phyloP scores from a whole-genome alignment of 192 early-diverging fungal species.

The Rhizoclosmatium globosum region DNA sequence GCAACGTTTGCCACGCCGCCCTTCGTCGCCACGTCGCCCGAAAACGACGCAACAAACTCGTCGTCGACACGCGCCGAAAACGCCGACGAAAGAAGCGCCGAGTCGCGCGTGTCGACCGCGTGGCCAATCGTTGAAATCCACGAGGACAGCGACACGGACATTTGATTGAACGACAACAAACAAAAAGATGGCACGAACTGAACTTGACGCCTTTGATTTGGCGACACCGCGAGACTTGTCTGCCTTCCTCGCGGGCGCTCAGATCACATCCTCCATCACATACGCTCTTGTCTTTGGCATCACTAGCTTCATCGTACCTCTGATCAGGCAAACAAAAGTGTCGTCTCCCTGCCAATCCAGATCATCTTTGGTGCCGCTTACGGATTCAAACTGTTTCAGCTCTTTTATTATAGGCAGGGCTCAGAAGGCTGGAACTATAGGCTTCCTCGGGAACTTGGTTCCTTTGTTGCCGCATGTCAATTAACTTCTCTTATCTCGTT shows the following conservation, averaged over 20 bases:
- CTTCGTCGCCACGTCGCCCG: background rate
- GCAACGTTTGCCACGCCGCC: background rate
- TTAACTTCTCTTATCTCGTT: background rate
- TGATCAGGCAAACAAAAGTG: background rate
- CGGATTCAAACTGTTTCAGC: background rate
- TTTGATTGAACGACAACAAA: background rate
- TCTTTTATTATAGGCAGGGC: background rate
- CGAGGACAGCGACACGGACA: background rate
- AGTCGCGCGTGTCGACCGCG: background rate
- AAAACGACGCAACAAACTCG: background rate
- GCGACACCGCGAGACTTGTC: background rate
- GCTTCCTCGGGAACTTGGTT: background rate
- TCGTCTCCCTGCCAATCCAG: background rate
- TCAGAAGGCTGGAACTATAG: background rate
- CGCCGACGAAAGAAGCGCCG: background rate
- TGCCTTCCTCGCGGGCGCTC: conserved; percentile 1
- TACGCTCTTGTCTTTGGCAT: conserved; percentile 1
- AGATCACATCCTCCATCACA: background rate
- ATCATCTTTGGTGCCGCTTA: background rate
- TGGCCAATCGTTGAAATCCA: background rate
- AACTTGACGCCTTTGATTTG: background rate
- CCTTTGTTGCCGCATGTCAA: background rate
- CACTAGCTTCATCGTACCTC: background rate
- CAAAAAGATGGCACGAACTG: background rate
- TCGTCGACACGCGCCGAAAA: background rate